Base-by-base conservation (phyloP, 208 protist species). In the Trypanosoma brucei region DNA sequence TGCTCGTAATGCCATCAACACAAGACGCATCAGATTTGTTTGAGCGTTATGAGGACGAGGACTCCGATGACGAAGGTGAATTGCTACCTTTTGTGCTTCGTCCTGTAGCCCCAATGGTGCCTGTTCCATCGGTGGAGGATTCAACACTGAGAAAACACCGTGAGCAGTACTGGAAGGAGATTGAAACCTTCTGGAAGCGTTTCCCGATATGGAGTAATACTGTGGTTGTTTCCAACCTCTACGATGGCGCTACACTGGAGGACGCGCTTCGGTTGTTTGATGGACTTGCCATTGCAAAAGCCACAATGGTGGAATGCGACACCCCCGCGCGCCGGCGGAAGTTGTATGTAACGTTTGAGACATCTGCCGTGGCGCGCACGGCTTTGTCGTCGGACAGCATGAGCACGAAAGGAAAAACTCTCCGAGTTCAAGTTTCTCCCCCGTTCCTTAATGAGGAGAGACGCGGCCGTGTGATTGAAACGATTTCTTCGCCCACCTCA, bases 1-100 rank as follows among this genome's bases (percentile, higher is more conserved):
- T 94, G 30, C 65, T 94, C 22, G 83, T 94, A 30, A 79, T 94
- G 70, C 84, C 88, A 1, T 81, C 84, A 3, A 74, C 83, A 54
- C 82, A 91, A 55, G 88, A 94, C 50, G 88, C 79, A 33, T 84
- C 72, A 65, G 88, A 94, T 68, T 37, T 94, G 6, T 77, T 94
- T 48, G 88, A 94, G 59, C 83, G 78, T 66, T 94, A 94, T 70
- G 88, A 94, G 56, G 88, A 94, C 62, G 88, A 94, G 58, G 88
- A 94, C 69, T 86, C 79, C 6, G 88, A 94, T 65, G 88, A 94
- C 68, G 84, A 94, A 44, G 79, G 82, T 31, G 84, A 86, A 50
- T 42, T 89, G 6, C 67, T 94, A n/a, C 82, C 80, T 1, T 94
- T 94, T 65, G 72, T 83, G 54, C 75, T 94, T 48, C 88, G 88